Evolutionary conservation across 2,329 filamentous ascomycete genomes (phyloP).

Genomic region (Colletotrichum lini): DNA sequence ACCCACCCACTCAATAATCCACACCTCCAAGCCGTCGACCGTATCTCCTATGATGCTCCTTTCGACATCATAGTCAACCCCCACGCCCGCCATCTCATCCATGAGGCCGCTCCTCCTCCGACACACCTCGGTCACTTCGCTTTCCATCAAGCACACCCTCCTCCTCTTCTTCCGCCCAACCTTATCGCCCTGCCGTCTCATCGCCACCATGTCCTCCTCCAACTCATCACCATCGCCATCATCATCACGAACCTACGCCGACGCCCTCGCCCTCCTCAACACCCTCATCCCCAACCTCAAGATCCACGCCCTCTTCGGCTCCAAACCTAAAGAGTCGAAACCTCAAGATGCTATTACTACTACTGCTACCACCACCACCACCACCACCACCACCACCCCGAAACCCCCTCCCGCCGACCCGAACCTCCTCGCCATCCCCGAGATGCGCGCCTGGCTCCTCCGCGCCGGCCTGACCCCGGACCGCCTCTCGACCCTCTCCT

Average conservation of each 20-base stretch:
- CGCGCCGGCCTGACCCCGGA: constrained; percentile 77
- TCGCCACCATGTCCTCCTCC: constrained; percentile 22
- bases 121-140: constrained; percentile 8
- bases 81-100: not conserved
- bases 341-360: not conserved
- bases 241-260: constrained; percentile 38
- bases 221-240: too few species aligned
- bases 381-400: not conserved
- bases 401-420: constrained; percentile 12
- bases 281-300: constrained; percentile 42
- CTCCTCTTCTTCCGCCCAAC: not conserved
- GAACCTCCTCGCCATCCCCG: constrained; percentile 69
- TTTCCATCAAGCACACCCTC: not conserved
- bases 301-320: constrained; percentile 40
- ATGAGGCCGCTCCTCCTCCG: not conserved
- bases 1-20: not conserved
- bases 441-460: constrained; percentile 84
- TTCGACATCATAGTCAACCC: constrained; percentile 1
- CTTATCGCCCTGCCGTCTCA: not conserved
- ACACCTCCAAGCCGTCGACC: not conserved
- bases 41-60: not conserved
- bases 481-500: constrained; percentile 55
- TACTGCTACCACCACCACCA: too few species aligned
- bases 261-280: constrained; percentile 39
- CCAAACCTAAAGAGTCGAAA: not conserved